Base-by-base conservation (phyloP, 306 rosid genomes). In the Senna tora region DNA sequence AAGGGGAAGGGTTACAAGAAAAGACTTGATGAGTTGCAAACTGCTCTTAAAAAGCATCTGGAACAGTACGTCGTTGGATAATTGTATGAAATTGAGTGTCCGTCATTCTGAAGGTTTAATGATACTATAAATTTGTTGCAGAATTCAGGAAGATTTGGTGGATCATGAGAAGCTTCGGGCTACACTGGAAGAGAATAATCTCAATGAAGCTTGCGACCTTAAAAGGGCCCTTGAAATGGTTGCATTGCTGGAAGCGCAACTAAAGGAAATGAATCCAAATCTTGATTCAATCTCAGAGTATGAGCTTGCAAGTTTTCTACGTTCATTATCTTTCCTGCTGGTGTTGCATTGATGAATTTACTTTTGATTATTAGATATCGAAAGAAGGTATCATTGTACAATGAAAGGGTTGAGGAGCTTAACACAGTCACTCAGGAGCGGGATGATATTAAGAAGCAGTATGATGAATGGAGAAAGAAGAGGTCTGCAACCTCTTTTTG, bases 271-370 rank as follows among this genome's bases (percentile, higher is more conserved):
- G 97, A 94, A 81, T 84, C 97, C 98, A 33, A 94, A 91, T 84
- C 98, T 94, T 68, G 98, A 94, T 83, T 91, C 97, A 32, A 91
- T 94, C 30, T 81, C 98, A 34, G 98, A 94, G 98, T 94, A 89
- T 12, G 87, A 46, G 69, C 34, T 42, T 36, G 55, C 77, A 20
- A 65, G 14, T 80, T 67, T 80, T 11, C 72, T 39, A 38, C 47
- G 21, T 16, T 21, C 21, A 9, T 58, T 38, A 36, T 50, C 30
- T 75, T 53, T 53, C 41, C 17, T n/a, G 30, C 9, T 75, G 65
- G 75, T 55, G 60, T 81, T 45, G 55, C 65, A 58, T 33, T 72
- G 57, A 53, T 76, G 33, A 69, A 43, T 65, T 54, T 75, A 57
- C 64, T 58, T 72, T 4, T 54, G 41, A 76, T 55, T 36, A 28